Percentiles rank a stretch among this genome's conserved stretches.
Evolutionary conservation across 2,329 filamentous ascomycete species (phyloP).

Genomic region (Exutisphaerella laricina): DNA sequence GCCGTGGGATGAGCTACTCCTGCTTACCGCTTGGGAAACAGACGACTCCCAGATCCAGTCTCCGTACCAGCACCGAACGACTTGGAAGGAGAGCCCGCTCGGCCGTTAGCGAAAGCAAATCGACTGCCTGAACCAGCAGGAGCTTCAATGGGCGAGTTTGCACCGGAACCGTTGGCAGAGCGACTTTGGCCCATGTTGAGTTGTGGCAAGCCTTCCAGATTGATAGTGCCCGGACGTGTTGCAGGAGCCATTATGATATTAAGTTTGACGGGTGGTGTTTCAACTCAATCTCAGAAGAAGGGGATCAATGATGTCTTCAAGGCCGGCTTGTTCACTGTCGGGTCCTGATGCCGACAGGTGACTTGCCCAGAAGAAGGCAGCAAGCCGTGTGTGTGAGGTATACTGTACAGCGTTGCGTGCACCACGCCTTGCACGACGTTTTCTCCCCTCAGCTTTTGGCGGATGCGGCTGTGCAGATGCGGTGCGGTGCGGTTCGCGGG

Average conservation of each 20-base stretch:
- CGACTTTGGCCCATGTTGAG: constrained; percentile 57
- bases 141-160: constrained; percentile 73
- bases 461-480: too few relatives aligned
- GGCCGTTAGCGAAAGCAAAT: constrained; percentile 64
- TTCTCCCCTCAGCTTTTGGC: too few relatives aligned
- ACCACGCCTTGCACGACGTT: not conserved
- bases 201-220: constrained; percentile 73
- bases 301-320: constrained; percentile 9
- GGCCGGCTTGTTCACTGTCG: constrained; percentile 14
- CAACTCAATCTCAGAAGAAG: constrained; percentile 14
- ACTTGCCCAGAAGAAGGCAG: not conserved
- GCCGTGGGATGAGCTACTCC: not conserved
- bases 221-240: constrained; percentile 77
- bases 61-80: constrained; percentile 50
- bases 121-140: constrained; percentile 58
- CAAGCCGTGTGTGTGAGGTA: too few relatives aligned
- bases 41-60: constrained; percentile 52
- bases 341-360: not conserved
- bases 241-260: constrained; percentile 88
- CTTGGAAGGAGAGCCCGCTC: constrained; percentile 93
- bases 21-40: constrained; percentile 88
- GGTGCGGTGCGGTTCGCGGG: too few relatives aligned
- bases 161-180: constrained; percentile 73
- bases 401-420: not conserved
- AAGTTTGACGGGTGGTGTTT: constrained; percentile 33